A percentile compares a stretch with the other conserved stretches of the same genome.
Evolutionary conservation across 1,139 yeast species (phyloP).

Genomic region (Petasospora rhodanensis): DNA sequence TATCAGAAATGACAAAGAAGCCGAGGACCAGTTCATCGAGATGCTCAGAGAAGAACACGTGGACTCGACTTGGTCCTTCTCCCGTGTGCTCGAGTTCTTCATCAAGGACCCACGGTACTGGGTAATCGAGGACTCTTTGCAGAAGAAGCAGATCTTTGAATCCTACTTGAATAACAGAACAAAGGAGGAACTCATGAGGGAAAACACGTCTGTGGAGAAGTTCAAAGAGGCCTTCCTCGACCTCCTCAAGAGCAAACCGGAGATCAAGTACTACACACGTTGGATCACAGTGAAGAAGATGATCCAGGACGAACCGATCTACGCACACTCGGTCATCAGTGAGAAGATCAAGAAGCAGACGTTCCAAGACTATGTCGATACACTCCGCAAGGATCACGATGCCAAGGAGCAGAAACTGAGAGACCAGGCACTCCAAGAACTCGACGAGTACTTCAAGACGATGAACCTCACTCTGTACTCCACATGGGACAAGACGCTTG

Average conservation of each 20-base stretch:
- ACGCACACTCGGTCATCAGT: constrained; percentile 56
- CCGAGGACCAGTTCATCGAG: constrained; percentile 17
- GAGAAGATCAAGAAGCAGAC: constrained; percentile 51
- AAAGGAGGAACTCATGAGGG: constrained; percentile 50
- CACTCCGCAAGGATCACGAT: constrained; percentile 39
- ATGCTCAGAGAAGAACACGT: constrained; percentile 53
- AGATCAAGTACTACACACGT: constrained; percentile 52
- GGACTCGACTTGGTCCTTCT: constrained; percentile 76
- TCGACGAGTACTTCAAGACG: constrained; percentile 42
- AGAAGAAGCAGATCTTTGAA: constrained; percentile 61
- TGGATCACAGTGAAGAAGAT: constrained; percentile 57
- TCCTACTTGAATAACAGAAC: constrained; percentile 53
- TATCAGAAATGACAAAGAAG: constrained; percentile 6
- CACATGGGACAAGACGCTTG: constrained; percentile 35
- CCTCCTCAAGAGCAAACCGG: constrained; percentile 38
- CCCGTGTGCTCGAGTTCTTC: constrained; percentile 52
- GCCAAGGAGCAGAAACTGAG: constrained; percentile 30
- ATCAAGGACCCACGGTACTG: constrained; percentile 65
- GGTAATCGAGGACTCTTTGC: constrained; percentile 52
- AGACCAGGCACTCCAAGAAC: constrained; percentile 47
- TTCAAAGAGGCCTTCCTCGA: constrained; percentile 51
- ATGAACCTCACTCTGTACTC: constrained; percentile 22
- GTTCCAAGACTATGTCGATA: constrained; percentile 45
- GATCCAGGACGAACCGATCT: constrained; percentile 63
- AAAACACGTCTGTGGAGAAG: constrained; percentile 47